These are phyloP conservation scores for Talaromyces albobiverticillius DNA, from an alignment of 2,329 filamentous ascomycete genomes.

Conservation along the genomic window DNA sequence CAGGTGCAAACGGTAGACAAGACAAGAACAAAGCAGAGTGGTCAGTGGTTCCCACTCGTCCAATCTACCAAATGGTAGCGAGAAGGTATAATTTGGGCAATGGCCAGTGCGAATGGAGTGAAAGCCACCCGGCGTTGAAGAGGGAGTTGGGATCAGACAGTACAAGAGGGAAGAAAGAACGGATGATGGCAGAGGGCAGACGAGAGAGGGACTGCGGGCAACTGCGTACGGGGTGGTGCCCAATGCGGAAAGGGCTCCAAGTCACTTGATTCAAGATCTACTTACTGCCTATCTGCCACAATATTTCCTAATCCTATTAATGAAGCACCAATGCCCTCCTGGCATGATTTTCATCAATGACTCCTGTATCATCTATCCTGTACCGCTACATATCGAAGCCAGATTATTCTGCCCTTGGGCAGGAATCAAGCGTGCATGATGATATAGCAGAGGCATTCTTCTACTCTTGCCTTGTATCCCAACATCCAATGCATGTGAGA, in stretches of 20 bases:
- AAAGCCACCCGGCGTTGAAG: too few species aligned
- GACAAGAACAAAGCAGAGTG: conserved; percentile 21
- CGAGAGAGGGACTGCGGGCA: conserved; percentile 1
- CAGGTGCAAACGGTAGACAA: conserved; percentile 15
- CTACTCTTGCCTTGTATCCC: conserved; percentile 72
- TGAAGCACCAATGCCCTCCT: too few species aligned
- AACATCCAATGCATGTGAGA: conserved; percentile 50
- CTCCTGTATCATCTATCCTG: too few species aligned
- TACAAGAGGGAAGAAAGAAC: neutral
- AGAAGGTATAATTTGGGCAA: conserved; percentile 15
- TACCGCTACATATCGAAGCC: conserved; percentile 41
- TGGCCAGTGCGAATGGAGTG: neutral
- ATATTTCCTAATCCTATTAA: too few species aligned
- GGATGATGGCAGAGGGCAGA: neutral
- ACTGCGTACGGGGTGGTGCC: neutral
- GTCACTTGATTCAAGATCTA: conserved; percentile 4
- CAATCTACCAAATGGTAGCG: conserved; percentile 6
- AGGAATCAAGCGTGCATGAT: neutral
- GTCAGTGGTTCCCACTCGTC: conserved; percentile 13
- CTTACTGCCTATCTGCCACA: neutral
- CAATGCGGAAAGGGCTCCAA: conserved; percentile 5
- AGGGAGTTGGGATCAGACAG: neutral
- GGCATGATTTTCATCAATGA: too few species aligned
- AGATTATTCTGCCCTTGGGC: conserved; percentile 28
- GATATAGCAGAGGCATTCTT: conserved; percentile 38